Base-by-base conservation (phyloP, 208 protist species). In the Leishmania arabica region DNA sequence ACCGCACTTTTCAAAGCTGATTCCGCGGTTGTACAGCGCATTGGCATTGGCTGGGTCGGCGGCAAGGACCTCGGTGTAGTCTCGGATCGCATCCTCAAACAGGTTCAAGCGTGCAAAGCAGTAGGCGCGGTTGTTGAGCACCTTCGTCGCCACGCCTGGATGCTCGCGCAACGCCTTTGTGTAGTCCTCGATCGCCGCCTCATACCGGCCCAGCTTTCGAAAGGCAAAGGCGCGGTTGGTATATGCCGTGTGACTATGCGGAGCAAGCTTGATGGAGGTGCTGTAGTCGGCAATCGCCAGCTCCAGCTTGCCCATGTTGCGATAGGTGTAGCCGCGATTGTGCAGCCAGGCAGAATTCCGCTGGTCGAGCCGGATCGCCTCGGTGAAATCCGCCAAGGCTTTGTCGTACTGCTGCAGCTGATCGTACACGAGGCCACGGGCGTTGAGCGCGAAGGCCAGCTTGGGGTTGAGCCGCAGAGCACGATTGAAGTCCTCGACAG, bases 21-120 rank as follows among this genome's bases (percentile, higher is more conserved):
- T 91, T 60, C 95, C 95, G 53, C 95, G 91, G 85, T 98, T 98
- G 83, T 98, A 92, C 5, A 89, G 88, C 6, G 94, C 95, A 86
- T 98, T 88, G 5, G 80, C 49, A 83, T 98, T 96, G 42, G 49
- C 37, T 3, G 81, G 72, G 72, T 98, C 92, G 19, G 90, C 76
- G 24, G 71, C 60, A 27, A 98, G 72, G 21, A 97, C 91, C 64
- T 81, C 68, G 24, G 84, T 89, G 84, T 98, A 97, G 79, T 98
- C 95, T 24, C 56, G 45, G 68, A 98, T 89, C 7, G 96, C 95
- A 68, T 88, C 80, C 37, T 90, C 85, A 79, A 95, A 95, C 17
- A 88, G 47, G 2, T 83, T 88, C 15, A 89, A 73, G 42, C 91
- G 87, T 24, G 93, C 93, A 79, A 89, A 88, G 74, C 91, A 94